Evolutionary conservation across 306 rosid genomes (phyloP).

Genomic region (Malus sieversii): DNA sequence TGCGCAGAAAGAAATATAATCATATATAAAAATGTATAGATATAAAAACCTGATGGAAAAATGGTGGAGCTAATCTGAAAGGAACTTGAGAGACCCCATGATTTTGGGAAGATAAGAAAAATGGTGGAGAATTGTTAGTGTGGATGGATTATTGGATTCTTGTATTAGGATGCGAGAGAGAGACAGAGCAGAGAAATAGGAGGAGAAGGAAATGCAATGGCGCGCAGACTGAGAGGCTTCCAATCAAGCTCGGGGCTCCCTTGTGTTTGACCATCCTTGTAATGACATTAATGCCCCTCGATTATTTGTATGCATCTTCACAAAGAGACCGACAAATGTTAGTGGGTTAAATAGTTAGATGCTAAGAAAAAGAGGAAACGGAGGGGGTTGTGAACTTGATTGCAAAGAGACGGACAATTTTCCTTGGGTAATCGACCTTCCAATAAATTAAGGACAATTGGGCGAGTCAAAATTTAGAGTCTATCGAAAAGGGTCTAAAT

Average conservation of each 20-base stretch:
- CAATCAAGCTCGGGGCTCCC: background rate
- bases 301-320: no score
- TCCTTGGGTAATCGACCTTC: no score
- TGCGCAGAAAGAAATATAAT: background rate
- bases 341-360: no score
- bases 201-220: constrained; percentile 16
- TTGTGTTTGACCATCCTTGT: background rate
- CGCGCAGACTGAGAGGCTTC: constrained; percentile 12
- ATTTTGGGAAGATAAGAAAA: background rate
- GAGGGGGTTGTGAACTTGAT: no score
- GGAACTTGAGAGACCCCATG: background rate
- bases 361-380: no score
- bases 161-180: background rate
- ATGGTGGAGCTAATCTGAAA: background rate
- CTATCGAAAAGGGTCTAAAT: no score
- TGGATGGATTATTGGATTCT: background rate
- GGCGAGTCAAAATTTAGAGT: no score
- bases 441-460: no score
- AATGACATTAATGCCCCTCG: background rate
- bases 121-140: background rate
- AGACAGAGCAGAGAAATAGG: constrained; percentile 1
- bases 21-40: background rate
- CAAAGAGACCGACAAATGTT: no score
- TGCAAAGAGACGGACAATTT: no score
- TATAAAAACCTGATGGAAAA: background rate